Evolutionary conservation across 2,329 filamentous ascomycete genomes (phyloP).

Genomic region (Colletotrichum spinosum): DNA sequence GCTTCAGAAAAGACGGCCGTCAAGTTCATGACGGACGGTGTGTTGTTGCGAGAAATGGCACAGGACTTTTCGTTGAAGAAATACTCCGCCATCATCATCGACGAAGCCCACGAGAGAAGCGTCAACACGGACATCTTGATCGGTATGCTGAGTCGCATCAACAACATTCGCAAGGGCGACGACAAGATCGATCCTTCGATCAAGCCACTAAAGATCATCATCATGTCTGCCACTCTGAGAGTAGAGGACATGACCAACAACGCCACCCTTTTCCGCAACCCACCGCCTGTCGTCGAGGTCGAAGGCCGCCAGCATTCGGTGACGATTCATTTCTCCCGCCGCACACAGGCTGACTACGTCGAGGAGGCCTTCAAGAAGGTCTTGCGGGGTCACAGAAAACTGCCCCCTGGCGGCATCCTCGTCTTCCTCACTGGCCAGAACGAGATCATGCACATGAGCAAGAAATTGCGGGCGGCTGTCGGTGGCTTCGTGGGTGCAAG

Average conservation of each 20-base stretch:
- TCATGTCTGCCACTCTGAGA: constrained; percentile 96
- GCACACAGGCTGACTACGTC: constrained; percentile 87
- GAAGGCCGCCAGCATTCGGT: constrained; percentile 94
- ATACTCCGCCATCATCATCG: constrained; percentile 94
- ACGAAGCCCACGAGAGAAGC: constrained; percentile 96
- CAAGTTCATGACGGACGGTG: constrained; percentile 99
- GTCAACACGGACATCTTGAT: constrained; percentile 99
- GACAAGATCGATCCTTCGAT: constrained; percentile 76
- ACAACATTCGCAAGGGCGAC: constrained; percentile 83
- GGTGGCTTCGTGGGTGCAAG: constrained; percentile 66
- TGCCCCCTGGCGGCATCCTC: constrained; percentile 90
- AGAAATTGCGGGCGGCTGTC: constrained; percentile 78
- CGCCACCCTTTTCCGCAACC: constrained; percentile 77
- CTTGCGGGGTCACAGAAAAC: constrained; percentile 85
- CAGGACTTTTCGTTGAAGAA: constrained; percentile 89
- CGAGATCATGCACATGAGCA: constrained; percentile 88
- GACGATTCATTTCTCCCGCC: constrained; percentile 86
- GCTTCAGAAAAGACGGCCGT: constrained; percentile 84
- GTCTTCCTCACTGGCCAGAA: constrained; percentile 95
- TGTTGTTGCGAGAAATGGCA: constrained; percentile 89
- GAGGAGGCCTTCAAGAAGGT: constrained; percentile 93
- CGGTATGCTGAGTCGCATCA: constrained; percentile 93
- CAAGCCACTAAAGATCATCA: constrained; percentile 89
- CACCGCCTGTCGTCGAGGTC: constrained; percentile 87
- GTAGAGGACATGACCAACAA: constrained; percentile 94